Conservation (phyloP, 1,284 basidiomycete genomes). For the Apiotrichum gracile region DNA sequence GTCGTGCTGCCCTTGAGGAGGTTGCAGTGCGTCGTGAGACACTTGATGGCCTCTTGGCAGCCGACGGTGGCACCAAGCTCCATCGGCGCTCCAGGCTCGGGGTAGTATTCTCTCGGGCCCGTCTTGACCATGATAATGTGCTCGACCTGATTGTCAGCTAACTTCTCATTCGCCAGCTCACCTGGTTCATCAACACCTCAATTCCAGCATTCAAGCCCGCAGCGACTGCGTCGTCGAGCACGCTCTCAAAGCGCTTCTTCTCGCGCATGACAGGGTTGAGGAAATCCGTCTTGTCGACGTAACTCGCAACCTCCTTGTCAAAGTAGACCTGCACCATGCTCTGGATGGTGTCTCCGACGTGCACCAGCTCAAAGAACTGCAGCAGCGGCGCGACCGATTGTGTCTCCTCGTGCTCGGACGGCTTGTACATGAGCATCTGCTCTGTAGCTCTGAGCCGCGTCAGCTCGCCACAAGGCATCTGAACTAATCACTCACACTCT, state of each 20-base stretch:
- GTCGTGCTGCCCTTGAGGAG: constrained; percentile 87
- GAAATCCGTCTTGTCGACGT: constrained; percentile 89
- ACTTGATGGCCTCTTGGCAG: constrained; percentile 76
- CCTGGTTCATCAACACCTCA: constrained; percentile 92
- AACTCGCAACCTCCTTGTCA: constrained; percentile 83
- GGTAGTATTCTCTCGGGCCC: constrained; percentile 81
- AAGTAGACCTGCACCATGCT: constrained; percentile 97
- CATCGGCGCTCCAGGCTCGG: constrained; percentile 64
- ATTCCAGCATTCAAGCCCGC: constrained; percentile 89
- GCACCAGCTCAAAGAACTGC: constrained; percentile 96
- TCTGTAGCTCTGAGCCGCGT: constrained; percentile 63
- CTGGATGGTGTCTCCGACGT: constrained; percentile 94
- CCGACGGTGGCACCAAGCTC: constrained; percentile 80
- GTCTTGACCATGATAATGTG: constrained; percentile 82
- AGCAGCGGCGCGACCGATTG: constrained; percentile 80
- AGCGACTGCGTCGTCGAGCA: constrained; percentile 87
- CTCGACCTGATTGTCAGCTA: constrained; percentile 64
- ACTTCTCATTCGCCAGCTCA: constrained; percentile 33
- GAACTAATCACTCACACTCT: constrained; percentile 54
- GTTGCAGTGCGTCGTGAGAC: constrained; percentile 81
- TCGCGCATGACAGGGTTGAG: constrained; percentile 87
- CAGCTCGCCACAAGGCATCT: neutral
- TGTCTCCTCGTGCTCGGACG: constrained; percentile 70
- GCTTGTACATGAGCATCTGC: constrained; percentile 80
- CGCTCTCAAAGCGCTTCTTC: constrained; percentile 91